Percentiles rank a stretch among this genome's conserved stretches.
Evolutionary conservation across 2,329 filamentous ascomycete species (phyloP).

Genomic region (Boeremia exigua): DNA sequence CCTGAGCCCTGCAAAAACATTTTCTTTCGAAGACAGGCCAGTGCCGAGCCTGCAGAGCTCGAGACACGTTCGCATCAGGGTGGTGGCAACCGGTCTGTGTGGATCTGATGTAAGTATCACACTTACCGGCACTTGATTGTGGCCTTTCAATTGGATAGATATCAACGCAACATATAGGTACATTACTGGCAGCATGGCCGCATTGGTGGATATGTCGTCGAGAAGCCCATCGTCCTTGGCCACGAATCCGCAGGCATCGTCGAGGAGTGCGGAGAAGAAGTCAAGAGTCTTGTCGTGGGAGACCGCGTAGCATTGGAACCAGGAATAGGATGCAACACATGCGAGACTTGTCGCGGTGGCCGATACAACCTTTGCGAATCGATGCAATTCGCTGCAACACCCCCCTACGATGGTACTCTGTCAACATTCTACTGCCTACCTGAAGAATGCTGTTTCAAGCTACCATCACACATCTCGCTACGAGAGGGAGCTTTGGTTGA

Average conservation of each 20-base stretch:
- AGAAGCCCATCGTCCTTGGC: constrained; percentile 34
- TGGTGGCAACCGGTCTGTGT: constrained; percentile 84
- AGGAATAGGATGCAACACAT: constrained; percentile 29
- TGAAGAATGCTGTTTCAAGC: constrained; percentile 35
- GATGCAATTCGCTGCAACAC: constrained; percentile 33
- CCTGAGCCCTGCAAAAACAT: constrained; percentile 8
- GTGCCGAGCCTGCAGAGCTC: constrained; percentile 67
- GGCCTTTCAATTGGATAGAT: background rate
- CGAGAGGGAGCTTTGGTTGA: constrained; percentile 37
- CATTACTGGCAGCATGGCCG: constrained; percentile 34
- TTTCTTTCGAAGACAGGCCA: constrained; percentile 69
- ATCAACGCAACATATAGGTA: constrained; percentile 1
- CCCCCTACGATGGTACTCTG: constrained; percentile 35
- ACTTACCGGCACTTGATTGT: background rate
- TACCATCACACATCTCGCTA: constrained; percentile 31
- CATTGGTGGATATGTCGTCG: constrained; percentile 31
- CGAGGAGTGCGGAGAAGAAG: constrained; percentile 26
- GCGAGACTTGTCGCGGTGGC: constrained; percentile 25
- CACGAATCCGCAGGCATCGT: constrained; percentile 38
- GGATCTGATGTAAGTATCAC: constrained; percentile 62
- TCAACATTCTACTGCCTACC: constrained; percentile 32
- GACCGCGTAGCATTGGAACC: constrained; percentile 40
- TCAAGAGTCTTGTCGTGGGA: constrained; percentile 30
- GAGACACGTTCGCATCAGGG: constrained; percentile 76
- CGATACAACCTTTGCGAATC: constrained; percentile 33